Evolutionary conservation across 2,329 filamentous ascomycete species (phyloP).

Genomic region (Stemphylium vesicarium): DNA sequence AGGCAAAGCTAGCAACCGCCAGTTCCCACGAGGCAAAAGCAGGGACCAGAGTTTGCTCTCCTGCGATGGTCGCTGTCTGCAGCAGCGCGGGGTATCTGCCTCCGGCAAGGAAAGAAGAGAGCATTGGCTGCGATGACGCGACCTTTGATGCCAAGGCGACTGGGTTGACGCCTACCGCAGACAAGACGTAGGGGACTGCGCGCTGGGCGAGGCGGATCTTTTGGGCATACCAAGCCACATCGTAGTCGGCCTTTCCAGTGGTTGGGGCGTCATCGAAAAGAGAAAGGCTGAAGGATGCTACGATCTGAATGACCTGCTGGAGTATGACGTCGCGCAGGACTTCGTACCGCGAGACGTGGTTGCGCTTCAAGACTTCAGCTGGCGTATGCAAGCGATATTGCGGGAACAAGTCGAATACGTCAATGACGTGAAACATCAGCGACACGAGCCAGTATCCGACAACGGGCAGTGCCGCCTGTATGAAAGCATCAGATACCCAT

Average conservation of each 20-base stretch:
- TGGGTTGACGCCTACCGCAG: conserved; percentile 77
- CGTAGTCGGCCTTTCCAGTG: conserved; percentile 79
- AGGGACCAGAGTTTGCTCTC: conserved; percentile 62
- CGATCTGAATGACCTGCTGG: conserved; percentile 88
- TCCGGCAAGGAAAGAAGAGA: conserved; percentile 78
- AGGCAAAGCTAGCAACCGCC: conserved; percentile 74
- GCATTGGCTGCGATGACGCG: conserved; percentile 70
- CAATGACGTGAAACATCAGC: conserved; percentile 84
- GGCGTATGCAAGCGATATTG: conserved; percentile 95
- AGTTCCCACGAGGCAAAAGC: conserved; percentile 87
- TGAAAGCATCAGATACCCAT: conserved; percentile 80
- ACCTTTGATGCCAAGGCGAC: conserved; percentile 76
- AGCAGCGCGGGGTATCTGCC: conserved; percentile 78
- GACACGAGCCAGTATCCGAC: conserved; percentile 89
- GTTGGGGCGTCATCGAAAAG: conserved; percentile 76
- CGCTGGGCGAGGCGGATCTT: conserved; percentile 80
- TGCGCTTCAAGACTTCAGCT: conserved; percentile 84
- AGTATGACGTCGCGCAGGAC: conserved; percentile 89
- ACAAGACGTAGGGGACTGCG: conserved; percentile 74
- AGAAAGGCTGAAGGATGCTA: conserved; percentile 70
- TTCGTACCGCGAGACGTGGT: conserved; percentile 83
- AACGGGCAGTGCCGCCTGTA: conserved; percentile 77
- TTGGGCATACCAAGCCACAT: conserved; percentile 88
- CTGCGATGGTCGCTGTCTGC: conserved; percentile 62
- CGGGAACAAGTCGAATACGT: conserved; percentile 83